Percentiles rank a stretch among this genome's conserved stretches.
Conservation (phyloP, 441 rosid species). For the Melastoma candidum region DNA sequence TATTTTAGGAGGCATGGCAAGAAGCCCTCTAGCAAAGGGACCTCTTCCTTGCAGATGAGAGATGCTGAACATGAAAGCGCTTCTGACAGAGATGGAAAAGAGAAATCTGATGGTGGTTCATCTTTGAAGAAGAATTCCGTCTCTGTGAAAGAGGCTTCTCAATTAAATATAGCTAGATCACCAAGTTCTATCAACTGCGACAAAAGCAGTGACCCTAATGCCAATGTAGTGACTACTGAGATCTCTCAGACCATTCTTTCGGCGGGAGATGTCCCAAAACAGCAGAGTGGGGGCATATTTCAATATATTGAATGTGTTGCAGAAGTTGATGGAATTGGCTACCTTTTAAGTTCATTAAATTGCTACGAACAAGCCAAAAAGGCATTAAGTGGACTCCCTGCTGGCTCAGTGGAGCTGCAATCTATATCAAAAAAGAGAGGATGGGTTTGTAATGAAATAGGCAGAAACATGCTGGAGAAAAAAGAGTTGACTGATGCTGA, state of each 20-base stretch:
- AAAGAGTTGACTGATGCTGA: slow-evolving; percentile 70
- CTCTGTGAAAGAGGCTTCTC: slow-evolving; percentile 14
- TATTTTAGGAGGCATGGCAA: slow-evolving; percentile 52
- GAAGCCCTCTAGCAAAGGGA: slow-evolving; percentile 35
- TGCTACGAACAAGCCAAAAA: slow-evolving; percentile 75
- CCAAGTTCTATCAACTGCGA: slow-evolving; percentile 12
- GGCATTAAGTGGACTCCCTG: slow-evolving; percentile 54
- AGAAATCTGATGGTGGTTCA: slow-evolving; percentile 10
- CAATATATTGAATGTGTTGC: slow-evolving; percentile 40
- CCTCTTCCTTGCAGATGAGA: slow-evolving; percentile 19
- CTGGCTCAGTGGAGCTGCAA: slow-evolving; percentile 40
- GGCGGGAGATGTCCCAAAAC: slow-evolving; percentile 23
- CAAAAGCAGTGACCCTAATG: slow-evolving; percentile 8
- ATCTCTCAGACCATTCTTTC: slow-evolving; percentile 20
- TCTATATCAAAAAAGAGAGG: slow-evolving; percentile 69
- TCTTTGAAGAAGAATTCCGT: slow-evolving; percentile 17
- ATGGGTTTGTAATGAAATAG: slow-evolving; percentile 88
- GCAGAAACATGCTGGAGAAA: slow-evolving; percentile 63
- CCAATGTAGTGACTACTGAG: slow-evolving; percentile 18
- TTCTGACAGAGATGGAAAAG: slow-evolving; percentile 22
- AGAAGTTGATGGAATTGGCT: slow-evolving; percentile 52
- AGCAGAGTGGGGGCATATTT: slow-evolving; percentile 76
- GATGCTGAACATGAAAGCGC: slow-evolving; percentile 25
- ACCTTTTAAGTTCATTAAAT: slow-evolving; percentile 48
- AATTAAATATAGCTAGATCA: slow-evolving; percentile 7